These are phyloP conservation scores for Uronychia binucleata DNA, from an alignment of 73 alveolate genomes.

Conservation along the genomic window DNA sequence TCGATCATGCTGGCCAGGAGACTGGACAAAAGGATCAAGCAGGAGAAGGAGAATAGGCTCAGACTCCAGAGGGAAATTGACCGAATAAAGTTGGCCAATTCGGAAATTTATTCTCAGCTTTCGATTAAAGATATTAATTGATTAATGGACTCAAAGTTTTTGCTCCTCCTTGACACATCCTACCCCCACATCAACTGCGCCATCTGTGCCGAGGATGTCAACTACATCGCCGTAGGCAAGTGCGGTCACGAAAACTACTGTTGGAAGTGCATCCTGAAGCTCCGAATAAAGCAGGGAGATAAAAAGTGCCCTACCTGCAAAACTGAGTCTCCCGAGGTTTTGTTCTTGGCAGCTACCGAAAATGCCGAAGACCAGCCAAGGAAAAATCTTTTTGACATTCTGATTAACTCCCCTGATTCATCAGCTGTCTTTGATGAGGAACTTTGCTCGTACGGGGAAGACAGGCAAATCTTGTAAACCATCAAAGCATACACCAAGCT, in stretches of 20 bases:
- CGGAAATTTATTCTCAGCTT: not conserved
- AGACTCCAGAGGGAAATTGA: not conserved
- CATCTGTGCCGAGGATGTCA: not conserved
- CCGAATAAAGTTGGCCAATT: not conserved
- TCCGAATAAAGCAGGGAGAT: not conserved
- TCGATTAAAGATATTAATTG: not conserved
- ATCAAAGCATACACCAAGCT: not conserved
- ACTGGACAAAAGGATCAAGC: not conserved
- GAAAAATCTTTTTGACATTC: not conserved
- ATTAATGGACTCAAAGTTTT: not conserved
- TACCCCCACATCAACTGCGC: not conserved
- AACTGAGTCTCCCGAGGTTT: not conserved
- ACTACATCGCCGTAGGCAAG: not conserved
- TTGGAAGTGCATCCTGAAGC: not conserved
- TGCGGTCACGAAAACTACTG: not conserved
- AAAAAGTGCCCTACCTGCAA: not conserved
- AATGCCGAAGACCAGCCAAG: not conserved
- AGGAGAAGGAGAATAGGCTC: not conserved
- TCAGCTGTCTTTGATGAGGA: not conserved
- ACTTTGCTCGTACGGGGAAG: not conserved
- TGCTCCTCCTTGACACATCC: not conserved
- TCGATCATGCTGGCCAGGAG: not conserved
- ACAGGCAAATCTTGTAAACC: not conserved
- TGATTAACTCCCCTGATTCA: not conserved
- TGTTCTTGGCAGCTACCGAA: not conserved